A percentile compares a stretch with the other conserved stretches of the same genome.
phyloP scores from a whole-genome alignment of 2,329 filamentous ascomycete genomes.

The Pyrenochaeta sp. region DNA sequence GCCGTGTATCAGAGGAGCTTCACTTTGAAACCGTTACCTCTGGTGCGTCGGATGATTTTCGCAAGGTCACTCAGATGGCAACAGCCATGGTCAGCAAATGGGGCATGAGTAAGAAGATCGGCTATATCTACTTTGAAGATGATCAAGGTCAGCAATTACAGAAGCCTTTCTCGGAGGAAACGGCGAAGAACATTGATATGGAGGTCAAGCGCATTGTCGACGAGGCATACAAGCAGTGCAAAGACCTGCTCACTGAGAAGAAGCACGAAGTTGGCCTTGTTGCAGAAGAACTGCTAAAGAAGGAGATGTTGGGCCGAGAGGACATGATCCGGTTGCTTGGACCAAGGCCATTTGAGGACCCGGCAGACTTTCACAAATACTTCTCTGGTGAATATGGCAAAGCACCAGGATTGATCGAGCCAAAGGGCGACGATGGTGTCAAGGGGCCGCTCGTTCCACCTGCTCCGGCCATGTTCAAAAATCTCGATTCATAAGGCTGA shows the following conservation, averaged over 20 bases:
- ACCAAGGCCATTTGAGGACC: constrained; percentile 81
- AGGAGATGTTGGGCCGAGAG: constrained; percentile 90
- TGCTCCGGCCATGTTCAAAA: constrained; percentile 31
- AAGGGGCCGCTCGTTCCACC: constrained; percentile 47
- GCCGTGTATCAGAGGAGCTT: constrained; percentile 92
- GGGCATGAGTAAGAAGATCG: constrained; percentile 96
- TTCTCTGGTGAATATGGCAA: constrained; percentile 63
- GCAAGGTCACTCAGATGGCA: constrained; percentile 96
- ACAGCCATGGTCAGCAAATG: constrained; percentile 99
- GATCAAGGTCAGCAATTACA: constrained; percentile 81
- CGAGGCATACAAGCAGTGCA: constrained; percentile 90
- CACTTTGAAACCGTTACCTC: constrained; percentile 97
- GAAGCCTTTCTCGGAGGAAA: constrained; percentile 96
- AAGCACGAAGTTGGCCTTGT: constrained; percentile 88
- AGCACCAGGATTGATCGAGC: constrained; percentile 43
- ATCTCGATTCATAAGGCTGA: constrained; percentile 9
- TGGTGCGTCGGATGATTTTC: constrained; percentile 95
- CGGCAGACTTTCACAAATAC: constrained; percentile 92
- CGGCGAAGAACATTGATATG: constrained; percentile 86
- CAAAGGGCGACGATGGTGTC: constrained; percentile 38
- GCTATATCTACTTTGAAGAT: constrained; percentile 87
- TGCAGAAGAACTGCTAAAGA: constrained; percentile 88
- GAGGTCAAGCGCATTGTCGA: constrained; percentile 94
- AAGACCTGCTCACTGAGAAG: constrained; percentile 80
- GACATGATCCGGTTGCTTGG: constrained; percentile 91